A percentile compares a stretch with the other conserved stretches of the same genome.
phyloP scores from a whole-genome alignment of 1,139 yeast species.

The Yamadazyma mexicana region DNA sequence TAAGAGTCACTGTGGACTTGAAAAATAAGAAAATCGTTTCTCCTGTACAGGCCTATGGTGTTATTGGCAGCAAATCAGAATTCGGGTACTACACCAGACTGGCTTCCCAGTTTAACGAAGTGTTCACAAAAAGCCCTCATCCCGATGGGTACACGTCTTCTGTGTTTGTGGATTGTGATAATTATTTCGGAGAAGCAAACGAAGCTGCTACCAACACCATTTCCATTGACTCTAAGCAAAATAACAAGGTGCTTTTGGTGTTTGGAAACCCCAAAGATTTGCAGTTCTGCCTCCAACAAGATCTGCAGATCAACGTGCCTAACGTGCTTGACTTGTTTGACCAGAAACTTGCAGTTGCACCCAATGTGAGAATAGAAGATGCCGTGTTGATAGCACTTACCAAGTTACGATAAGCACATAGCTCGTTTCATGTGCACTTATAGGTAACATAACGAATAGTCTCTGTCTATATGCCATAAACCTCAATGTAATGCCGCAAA shows the following conservation, averaged over 20 bases:
- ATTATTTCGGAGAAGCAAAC: slow-evolving; percentile 37
- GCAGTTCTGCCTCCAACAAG: slow-evolving; percentile 48
- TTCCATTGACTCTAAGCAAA: slow-evolving; percentile 8
- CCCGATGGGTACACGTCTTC: slow-evolving; percentile 73
- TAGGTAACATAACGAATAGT: too few species aligned
- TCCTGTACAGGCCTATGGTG: slow-evolving; percentile 70
- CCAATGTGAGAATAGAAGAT: slow-evolving; percentile 68
- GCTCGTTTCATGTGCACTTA: not conserved
- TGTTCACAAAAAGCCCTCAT: slow-evolving; percentile 70
- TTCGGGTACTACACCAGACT: slow-evolving; percentile 79
- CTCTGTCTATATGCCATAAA: too few species aligned
- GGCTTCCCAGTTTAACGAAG: slow-evolving; percentile 56
- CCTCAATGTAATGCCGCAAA: too few species aligned
- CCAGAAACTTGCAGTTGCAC: slow-evolving; percentile 54
- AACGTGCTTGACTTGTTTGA: slow-evolving; percentile 68
- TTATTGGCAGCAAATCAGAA: slow-evolving; percentile 55
- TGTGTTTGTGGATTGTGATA: slow-evolving; percentile 66
- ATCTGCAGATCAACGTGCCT: slow-evolving; percentile 51
- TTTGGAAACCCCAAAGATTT: slow-evolving; percentile 66
- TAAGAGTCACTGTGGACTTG: slow-evolving; percentile 78
- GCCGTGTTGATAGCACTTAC: slow-evolving; percentile 65
- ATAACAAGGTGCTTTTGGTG: slow-evolving; percentile 46
- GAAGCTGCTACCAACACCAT: slow-evolving; percentile 1
- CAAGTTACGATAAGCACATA: slow-evolving; percentile 19
- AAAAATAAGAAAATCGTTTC: slow-evolving; percentile 64